Percentiles rank a stretch among this genome's conserved stretches.
phyloP scores from a whole-genome alignment of 2,329 filamentous ascomycete species.

The Pseudocercospora fuligena region DNA sequence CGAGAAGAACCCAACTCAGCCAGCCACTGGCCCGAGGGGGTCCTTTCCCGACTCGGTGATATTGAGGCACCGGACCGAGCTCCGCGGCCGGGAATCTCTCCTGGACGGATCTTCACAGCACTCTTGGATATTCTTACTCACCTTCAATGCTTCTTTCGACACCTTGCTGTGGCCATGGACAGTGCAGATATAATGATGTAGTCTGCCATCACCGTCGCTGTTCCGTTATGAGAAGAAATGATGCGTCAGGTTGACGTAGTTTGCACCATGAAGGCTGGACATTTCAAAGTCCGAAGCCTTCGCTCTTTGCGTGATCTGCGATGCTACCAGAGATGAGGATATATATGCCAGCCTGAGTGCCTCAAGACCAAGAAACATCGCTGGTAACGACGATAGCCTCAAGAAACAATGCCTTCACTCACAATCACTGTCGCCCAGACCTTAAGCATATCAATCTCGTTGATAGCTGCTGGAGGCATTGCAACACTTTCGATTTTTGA shows the following conservation, averaged over 20 bases:
- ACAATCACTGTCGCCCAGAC: slow-evolving; percentile 15
- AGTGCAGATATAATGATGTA: too few species aligned
- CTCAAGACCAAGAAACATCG: neutral
- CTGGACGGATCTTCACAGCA: too few species aligned
- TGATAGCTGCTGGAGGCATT: slow-evolving; percentile 34
- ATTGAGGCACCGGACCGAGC: neutral
- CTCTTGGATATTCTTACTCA: too few species aligned
- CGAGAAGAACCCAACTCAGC: too few species aligned
- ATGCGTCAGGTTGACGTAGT: neutral
- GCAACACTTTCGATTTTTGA: slow-evolving; percentile 34
- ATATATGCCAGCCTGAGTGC: neutral
- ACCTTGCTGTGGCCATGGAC: too few species aligned
- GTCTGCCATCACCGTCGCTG: too few species aligned
- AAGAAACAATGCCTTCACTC: slow-evolving; percentile 1
- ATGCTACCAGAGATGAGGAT: neutral
- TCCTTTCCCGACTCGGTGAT: neutral
- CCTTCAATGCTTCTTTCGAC: neutral
- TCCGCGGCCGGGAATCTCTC: neutral
- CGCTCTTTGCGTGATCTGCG: neutral
- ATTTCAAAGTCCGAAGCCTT: slow-evolving; percentile 4
- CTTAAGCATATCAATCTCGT: slow-evolving; percentile 31
- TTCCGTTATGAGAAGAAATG: neutral
- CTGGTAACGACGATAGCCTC: neutral
- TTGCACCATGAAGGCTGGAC: neutral
- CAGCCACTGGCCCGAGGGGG: too few species aligned